phyloP scores from a whole-genome alignment of 257 asterid genomes.

The Nicotiana noctiflora region DNA sequence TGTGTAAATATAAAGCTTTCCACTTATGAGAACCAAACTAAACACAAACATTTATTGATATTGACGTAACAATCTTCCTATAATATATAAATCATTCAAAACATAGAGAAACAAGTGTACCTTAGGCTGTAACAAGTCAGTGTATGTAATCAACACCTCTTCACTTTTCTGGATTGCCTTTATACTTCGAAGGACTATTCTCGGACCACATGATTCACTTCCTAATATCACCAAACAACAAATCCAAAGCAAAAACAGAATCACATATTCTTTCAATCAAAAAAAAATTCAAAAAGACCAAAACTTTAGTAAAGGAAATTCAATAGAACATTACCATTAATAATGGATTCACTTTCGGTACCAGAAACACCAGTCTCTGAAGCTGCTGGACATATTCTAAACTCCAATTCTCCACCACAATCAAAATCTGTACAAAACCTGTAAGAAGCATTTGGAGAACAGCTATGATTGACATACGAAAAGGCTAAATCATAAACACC shows the following conservation, averaged over 20 bases:
- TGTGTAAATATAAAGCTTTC: neutral
- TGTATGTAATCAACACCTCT: slow-evolving; percentile 68
- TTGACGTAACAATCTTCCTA: neutral
- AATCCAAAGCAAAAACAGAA: neutral
- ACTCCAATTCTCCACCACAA: neutral
- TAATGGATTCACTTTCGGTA: slow-evolving; percentile 2
- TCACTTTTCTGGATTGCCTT: slow-evolving; percentile 49
- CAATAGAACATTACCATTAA: neutral
- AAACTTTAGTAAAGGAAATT: neutral
- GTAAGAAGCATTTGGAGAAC: slow-evolving; percentile 74
- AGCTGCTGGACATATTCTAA: slow-evolving; percentile 34
- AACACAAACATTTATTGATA: neutral
- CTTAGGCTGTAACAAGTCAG: slow-evolving; percentile 79
- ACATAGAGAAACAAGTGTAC: slow-evolving; percentile 21
- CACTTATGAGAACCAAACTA: neutral
- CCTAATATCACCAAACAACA: slow-evolving; percentile 26
- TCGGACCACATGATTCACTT: slow-evolving; percentile 50
- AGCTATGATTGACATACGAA: slow-evolving; percentile 88
- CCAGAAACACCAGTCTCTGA: neutral
- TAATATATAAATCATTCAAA: neutral
- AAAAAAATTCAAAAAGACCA: neutral
- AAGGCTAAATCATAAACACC: slow-evolving; percentile 58
- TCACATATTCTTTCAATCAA: neutral
- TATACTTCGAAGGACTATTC: slow-evolving; percentile 54
- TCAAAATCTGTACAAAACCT: slow-evolving; percentile 24